phyloP scores from a whole-genome alignment of 805 yeast species.

The Debaryomyces tyrocola region DNA sequence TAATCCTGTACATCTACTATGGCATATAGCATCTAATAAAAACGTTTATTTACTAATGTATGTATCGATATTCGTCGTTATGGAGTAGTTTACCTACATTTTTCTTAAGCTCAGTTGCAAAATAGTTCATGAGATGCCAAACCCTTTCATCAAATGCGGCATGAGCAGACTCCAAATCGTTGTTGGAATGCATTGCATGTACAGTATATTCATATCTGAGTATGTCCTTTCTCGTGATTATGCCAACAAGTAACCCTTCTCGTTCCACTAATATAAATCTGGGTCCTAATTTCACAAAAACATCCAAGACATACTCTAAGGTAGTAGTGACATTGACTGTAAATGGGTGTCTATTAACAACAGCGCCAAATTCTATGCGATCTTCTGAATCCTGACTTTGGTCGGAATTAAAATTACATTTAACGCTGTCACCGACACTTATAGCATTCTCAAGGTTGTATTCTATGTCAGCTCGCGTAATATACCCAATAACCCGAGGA shows the following conservation, averaged over 20 bases:
- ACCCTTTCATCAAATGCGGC: conserved; percentile 30
- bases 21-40: not conserved
- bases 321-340: conserved; percentile 54
- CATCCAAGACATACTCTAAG: conserved; percentile 59
- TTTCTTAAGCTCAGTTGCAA: conserved; percentile 17
- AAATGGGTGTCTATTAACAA: conserved; percentile 60
- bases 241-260: conserved; percentile 62
- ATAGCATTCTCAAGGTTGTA: conserved; percentile 21
- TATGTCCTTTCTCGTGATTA: conserved; percentile 84
- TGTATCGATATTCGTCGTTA: conserved; percentile 30
- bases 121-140: conserved; percentile 32
- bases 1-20: conserved; percentile 13
- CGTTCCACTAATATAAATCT: conserved; percentile 62
- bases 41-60: conserved; percentile 1
- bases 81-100: conserved; percentile 28
- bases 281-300: conserved; percentile 82
- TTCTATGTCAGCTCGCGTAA: conserved; percentile 43
- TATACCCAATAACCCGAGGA: conserved; percentile 46
- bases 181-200: conserved; percentile 21
- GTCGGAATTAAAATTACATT: conserved; percentile 10
- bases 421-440: conserved; percentile 10
- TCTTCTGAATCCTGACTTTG: conserved; percentile 4
- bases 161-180: conserved; percentile 10
- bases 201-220: conserved; percentile 55
- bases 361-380: conserved; percentile 15